phyloP scores from a whole-genome alignment of 2,329 filamentous ascomycete genomes.

The Fusarium anguioides region DNA sequence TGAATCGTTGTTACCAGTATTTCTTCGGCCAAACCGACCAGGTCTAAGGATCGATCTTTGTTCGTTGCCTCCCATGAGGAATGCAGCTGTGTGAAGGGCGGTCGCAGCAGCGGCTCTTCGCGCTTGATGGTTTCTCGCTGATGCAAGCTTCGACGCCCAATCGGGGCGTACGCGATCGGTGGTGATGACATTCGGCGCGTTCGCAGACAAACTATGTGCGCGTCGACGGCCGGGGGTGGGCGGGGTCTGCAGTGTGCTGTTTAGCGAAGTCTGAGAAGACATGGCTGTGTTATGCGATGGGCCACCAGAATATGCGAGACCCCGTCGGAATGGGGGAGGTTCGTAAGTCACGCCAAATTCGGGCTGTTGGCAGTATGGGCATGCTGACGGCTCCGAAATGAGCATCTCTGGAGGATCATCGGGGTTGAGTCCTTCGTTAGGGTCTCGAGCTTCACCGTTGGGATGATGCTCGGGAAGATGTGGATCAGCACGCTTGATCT shows the following conservation, averaged over 20 bases:
- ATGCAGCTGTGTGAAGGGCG: constrained; percentile 92
- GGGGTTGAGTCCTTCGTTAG: constrained; percentile 53
- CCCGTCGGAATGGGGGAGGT: constrained; percentile 86
- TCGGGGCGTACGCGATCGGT: constrained; percentile 94
- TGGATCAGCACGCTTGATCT: constrained; percentile 94
- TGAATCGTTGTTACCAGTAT: constrained; percentile 54
- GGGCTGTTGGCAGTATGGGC: constrained; percentile 93
- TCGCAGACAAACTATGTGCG: constrained; percentile 78
- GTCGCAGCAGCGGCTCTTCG: constrained; percentile 92
- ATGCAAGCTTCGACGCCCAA: constrained; percentile 89
- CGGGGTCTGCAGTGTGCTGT: constrained; percentile 63
- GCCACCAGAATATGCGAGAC: constrained; percentile 72
- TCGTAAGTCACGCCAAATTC: constrained; percentile 98
- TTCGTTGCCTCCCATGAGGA: constrained; percentile 78
- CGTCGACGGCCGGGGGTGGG: constrained; percentile 56
- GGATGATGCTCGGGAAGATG: constrained; percentile 84
- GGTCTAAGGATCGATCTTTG: constrained; percentile 59
- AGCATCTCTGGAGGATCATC: constrained; percentile 72
- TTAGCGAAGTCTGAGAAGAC: constrained; percentile 86
- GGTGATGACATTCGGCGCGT: constrained; percentile 85
- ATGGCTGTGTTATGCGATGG: constrained; percentile 71
- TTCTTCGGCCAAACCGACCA: constrained; percentile 68
- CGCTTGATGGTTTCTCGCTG: constrained; percentile 85
- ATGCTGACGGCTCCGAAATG: constrained; percentile 90
- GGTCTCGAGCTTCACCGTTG: constrained; percentile 54